Base-by-base conservation (phyloP, 2,329 filamentous ascomycete genomes). In the Pseudocercospora macadamiae region DNA sequence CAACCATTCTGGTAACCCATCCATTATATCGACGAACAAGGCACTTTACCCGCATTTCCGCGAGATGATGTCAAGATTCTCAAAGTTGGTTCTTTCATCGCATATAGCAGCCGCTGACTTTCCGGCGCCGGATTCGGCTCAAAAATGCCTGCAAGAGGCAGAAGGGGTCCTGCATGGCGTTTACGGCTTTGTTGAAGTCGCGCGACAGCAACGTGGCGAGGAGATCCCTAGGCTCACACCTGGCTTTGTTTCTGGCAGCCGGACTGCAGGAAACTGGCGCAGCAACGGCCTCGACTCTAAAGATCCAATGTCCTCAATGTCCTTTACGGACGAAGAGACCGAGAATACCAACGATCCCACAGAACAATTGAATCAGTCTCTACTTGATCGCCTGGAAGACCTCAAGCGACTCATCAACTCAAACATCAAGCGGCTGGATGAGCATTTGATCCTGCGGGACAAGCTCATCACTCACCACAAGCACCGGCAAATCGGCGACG, bases 61-160 rank as follows among this genome's bases (percentile, higher is more conserved):
- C 54, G 95, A 97, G 73, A 97, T 97, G 88, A 99, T 99, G 95
- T 97, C 95, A 44, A 93, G 96, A 69, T 99, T 99, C 74, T 97
- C 95, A n/a, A 99, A 99, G 75, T 82, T 99, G 8, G 95, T 99
- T 44, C 88, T 99, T 49, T 99, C 95, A 2, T 97, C 95, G 12
- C 95, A 99, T 73, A 97, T 99, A 72, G 95, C 95, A 36, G 92
- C 93, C 4, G 91, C 93, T 30, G 95, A 99, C 77, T 97, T 92
- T 86, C 93, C 93, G 7, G 92, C 93, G 55, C 88, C 91, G 14
- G 95, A 99, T 75, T 96, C 93, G 0, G 90, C 93, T 61, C 89
- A 95, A 55, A 99, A 99, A 74, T 99, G 95, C 71, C 77, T 97
- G 65, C 91, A 96, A 73, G 95, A 99, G 78, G 95, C 95, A n/a